Percentiles rank a stretch among this genome's conserved stretches.
Evolutionary conservation across 2,329 filamentous ascomycete species (phyloP).

Genomic region (Botrytis elliptica): DNA sequence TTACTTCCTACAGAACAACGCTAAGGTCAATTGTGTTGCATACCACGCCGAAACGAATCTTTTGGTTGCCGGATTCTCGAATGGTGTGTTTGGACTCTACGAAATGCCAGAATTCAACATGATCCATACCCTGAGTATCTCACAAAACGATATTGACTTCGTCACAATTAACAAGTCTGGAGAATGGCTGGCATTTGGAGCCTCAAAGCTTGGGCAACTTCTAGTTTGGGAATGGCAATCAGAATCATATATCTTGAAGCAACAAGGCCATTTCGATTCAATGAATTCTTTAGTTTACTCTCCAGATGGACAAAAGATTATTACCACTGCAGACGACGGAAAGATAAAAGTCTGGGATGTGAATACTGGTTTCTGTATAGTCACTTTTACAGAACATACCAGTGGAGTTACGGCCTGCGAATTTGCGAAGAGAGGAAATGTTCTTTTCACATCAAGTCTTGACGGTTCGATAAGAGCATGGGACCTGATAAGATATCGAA

Average conservation of each 20-base stretch:
- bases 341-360: slow-evolving; percentile 99
- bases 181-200: slow-evolving; percentile 96
- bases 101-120: slow-evolving; percentile 95
- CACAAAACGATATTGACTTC: slow-evolving; percentile 93
- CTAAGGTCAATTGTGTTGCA: slow-evolving; percentile 83
- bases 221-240: slow-evolving; percentile 99
- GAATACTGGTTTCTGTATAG: slow-evolving; percentile 93
- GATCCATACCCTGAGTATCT: slow-evolving; percentile 91
- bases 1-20: slow-evolving; percentile 90
- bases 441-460: slow-evolving; percentile 90
- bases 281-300: slow-evolving; percentile 94
- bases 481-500: slow-evolving; percentile 93
- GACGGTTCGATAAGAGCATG: slow-evolving; percentile 94
- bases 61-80: slow-evolving; percentile 95
- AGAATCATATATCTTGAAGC: slow-evolving; percentile 97
- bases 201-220: slow-evolving; percentile 92
- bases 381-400: slow-evolving; percentile 96
- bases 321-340: slow-evolving; percentile 93
- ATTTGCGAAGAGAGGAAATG: slow-evolving; percentile 92
- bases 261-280: slow-evolving; percentile 94
- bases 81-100: slow-evolving; percentile 89
- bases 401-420: slow-evolving; percentile 92
- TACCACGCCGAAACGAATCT: slow-evolving; percentile 85
- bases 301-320: slow-evolving; percentile 86
- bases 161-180: slow-evolving; percentile 92